Evolutionary conservation across 306 rosid genomes (phyloP).

Genomic region (Medicago lupulina): DNA sequence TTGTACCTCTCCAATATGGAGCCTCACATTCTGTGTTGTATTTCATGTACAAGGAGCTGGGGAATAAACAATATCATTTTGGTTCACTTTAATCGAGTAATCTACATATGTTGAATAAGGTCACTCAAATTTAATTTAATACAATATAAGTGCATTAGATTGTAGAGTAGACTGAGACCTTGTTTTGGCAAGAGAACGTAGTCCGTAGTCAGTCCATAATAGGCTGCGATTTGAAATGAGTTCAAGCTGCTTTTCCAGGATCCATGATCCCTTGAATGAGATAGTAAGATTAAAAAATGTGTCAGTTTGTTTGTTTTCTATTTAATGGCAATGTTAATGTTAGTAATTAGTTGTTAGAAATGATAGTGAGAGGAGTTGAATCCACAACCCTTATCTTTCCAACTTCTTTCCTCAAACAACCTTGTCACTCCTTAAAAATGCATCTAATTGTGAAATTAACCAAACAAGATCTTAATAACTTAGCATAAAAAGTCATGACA

Average conservation of each 20-base stretch:
- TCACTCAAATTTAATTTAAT: conserved; percentile 12
- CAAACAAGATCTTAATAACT: neutral
- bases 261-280: conserved; percentile 76
- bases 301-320: neutral
- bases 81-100: conserved; percentile 35
- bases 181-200: conserved; percentile 89
- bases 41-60: conserved; percentile 89
- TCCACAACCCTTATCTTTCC: too few relatives aligned
- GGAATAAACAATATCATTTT: conserved; percentile 8
- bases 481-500: conserved; percentile 6
- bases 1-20: conserved; percentile 93
- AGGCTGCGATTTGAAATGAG: conserved; percentile 74
- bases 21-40: conserved; percentile 82
- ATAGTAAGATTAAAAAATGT: conserved; percentile 23
- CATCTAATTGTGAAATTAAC: conserved; percentile 25
- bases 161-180: conserved; percentile 53
- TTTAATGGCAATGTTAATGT: neutral
- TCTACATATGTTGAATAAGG: conserved; percentile 32
- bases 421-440: too few relatives aligned
- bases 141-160: conserved; percentile 14
- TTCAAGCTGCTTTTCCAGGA: conserved; percentile 88
- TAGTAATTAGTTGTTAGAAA: neutral
- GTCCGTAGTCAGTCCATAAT: conserved; percentile 87
- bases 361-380: too few relatives aligned
- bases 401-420: too few relatives aligned